These are phyloP conservation scores for Hypoxylon cercidicola DNA, from an alignment of 495 filamentous ascomycete species.

Conservation along the genomic window DNA sequence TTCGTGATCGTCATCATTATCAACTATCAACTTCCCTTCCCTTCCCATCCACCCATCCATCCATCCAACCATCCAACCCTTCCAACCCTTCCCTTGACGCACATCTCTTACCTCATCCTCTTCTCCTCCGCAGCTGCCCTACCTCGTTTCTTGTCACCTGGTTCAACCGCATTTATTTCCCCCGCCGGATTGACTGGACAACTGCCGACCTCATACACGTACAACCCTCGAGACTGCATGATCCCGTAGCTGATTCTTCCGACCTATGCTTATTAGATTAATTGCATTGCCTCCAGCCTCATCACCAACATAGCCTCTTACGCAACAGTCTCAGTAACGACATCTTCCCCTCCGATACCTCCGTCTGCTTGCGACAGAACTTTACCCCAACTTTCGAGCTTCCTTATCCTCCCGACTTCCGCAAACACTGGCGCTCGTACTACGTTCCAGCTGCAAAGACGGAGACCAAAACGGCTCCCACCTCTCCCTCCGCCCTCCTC, in stretches of 20 bases:
- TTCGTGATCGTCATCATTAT: constrained; percentile 40
- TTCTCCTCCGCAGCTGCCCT: constrained; percentile 31
- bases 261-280: constrained; percentile 38
- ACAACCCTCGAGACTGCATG: constrained; percentile 33
- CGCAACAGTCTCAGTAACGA: constrained; percentile 31
- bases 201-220: constrained; percentile 42
- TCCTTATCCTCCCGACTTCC: constrained; percentile 11
- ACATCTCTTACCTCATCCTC: constrained; percentile 40
- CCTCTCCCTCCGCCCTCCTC: constrained; percentile 57
- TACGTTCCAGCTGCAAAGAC: constrained; percentile 46
- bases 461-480: constrained; percentile 56
- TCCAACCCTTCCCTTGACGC: constrained; percentile 9
- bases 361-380: constrained; percentile 28
- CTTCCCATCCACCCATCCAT: constrained; percentile 6
- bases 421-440: constrained; percentile 21
- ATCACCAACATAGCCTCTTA: constrained; percentile 40
- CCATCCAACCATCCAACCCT: background rate
- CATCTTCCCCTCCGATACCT: constrained; percentile 27
- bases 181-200: constrained; percentile 25
- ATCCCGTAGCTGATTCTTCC: constrained; percentile 38
- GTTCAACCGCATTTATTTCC: constrained; percentile 11
- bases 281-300: constrained; percentile 37
- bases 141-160: constrained; percentile 24
- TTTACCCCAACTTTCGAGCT: constrained; percentile 24
- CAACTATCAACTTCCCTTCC: constrained; percentile 19